These are phyloP conservation scores for Amauroascus niger DNA, from an alignment of 2,329 filamentous ascomycete species.

Conservation along the genomic window DNA sequence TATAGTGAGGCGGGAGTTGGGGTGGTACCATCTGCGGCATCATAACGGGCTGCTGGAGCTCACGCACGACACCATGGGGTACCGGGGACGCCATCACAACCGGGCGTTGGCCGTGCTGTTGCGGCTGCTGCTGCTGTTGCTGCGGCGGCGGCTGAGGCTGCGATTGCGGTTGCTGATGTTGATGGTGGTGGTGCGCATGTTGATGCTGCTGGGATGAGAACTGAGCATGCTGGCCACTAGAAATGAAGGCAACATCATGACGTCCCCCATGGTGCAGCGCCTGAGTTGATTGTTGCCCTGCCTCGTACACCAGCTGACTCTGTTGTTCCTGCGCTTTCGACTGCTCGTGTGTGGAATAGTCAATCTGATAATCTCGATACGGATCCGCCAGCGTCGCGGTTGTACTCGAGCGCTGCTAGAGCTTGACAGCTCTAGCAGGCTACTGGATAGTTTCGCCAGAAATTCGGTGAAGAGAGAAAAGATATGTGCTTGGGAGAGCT, in stretches of 20 bases:
- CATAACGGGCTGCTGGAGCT: constrained; percentile 26
- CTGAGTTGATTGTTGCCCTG: constrained; percentile 34
- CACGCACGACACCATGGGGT: constrained; percentile 25
- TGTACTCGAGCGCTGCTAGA: constrained; percentile 66
- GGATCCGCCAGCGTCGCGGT: constrained; percentile 63
- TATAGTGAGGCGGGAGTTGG: constrained; percentile 30
- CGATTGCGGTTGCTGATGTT: constrained; percentile 27
- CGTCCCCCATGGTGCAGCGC: constrained; percentile 28
- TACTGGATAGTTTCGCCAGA: constrained; percentile 17
- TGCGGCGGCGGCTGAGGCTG: constrained; percentile 19
- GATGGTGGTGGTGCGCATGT: constrained; percentile 20
- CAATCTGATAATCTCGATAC: constrained; percentile 68
- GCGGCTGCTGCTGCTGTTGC: constrained; percentile 1
- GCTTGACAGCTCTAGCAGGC: constrained; percentile 59
- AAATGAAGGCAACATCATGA: constrained; percentile 27
- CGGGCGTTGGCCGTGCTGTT: constrained; percentile 22
- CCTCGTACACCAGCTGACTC: constrained; percentile 54
- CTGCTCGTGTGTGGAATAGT: constrained; percentile 60
- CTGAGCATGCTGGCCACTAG: constrained; percentile 27
- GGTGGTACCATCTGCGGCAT: constrained; percentile 29
- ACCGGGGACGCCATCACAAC: constrained; percentile 27
- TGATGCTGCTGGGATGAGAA: constrained; percentile 29
- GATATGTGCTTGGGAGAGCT: not conserved
- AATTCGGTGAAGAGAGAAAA: not conserved
- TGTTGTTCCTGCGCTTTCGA: constrained; percentile 57